Base-by-base conservation (phyloP, 2,329 filamentous ascomycete species). In the Byssothecium circinans region DNA sequence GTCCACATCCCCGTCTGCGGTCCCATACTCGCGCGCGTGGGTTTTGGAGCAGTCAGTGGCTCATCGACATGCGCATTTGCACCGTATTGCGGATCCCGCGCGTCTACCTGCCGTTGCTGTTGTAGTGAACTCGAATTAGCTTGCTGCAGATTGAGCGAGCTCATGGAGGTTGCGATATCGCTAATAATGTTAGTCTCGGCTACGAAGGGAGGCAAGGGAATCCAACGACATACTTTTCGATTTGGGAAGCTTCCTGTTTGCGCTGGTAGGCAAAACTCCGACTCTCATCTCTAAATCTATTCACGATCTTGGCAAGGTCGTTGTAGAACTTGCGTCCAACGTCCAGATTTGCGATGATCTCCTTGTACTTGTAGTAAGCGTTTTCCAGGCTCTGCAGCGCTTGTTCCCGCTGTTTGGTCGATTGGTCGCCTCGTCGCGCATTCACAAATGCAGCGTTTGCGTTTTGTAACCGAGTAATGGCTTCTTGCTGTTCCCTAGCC, bases 311-410 rank as follows among this genome's bases (percentile, higher is more conserved):
- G 38, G 88, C 89, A 4, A 99, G 79, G 64, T 97, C 91, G 59
- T 99, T 99, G 75, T 97, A 99, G 68, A 99, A 99, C 68, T 94
- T 96, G 43, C 92, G 80, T 0, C 90, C 94, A 0, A 88, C 89
- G 56, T 97, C 92, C 2, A 96, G 79, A 65, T 97, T 96, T 56
- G 83, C 89, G 47, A 96, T 84, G 47, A 97, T 89, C 69, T 99
- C 92, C 73, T 96, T 96, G 76, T 97, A 97, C 73, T 92, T 95
- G 71, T 91, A 85, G 68, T 95, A 97, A 0, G 90, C 92, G 54
- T 88, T 91, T 69, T 97, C 92, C 8, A 99, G 77, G 52, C 82
- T 84, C 71, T 99, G 94, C 40, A 99, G 74, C 0, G 90, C 91
- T 57, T 87, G 82, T 68, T 97, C 92, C 12, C 94, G 84, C 64